These are phyloP conservation scores for Cicer yamashitae DNA, from an alignment of 306 rosid genomes.

Conservation along the genomic window DNA sequence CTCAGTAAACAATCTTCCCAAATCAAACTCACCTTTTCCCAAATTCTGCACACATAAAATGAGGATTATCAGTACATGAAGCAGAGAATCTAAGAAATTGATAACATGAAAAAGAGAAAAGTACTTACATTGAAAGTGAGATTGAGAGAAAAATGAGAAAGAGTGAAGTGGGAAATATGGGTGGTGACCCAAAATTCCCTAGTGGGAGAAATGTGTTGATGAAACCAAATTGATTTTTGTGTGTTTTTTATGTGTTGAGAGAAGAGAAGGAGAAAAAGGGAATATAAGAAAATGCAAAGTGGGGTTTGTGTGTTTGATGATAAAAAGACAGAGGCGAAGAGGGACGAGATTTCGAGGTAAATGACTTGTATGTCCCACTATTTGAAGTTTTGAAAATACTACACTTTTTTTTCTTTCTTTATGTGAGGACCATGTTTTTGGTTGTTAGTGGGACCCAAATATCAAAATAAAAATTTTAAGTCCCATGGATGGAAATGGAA, in stretches of 20 bases:
- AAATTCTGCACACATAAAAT: constrained; percentile 19
- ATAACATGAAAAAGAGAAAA: constrained; percentile 35
- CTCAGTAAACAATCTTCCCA: background rate
- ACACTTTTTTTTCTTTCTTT: background rate
- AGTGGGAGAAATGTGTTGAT: constrained; percentile 20
- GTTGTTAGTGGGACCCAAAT: constrained; percentile 34
- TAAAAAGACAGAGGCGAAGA: background rate
- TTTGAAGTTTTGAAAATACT: background rate
- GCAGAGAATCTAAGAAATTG: constrained; percentile 26
- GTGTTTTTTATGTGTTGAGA: background rate
- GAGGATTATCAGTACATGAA: background rate
- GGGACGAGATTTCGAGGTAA: background rate
- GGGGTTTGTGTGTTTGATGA: background rate
- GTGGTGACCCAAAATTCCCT: constrained; percentile 46
- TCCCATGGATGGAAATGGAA: background rate
- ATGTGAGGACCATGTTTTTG: constrained; percentile 2
- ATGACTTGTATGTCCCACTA: constrained; percentile 30
- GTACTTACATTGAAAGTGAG: constrained; percentile 50
- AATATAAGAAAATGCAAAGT: background rate
- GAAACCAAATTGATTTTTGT: constrained; percentile 30
- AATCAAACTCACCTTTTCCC: constrained; percentile 2
- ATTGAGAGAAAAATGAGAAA: constrained; percentile 24
- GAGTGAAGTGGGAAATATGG: constrained; percentile 35
- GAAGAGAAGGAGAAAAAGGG: constrained; percentile 4
- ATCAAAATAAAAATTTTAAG: background rate